phyloP scores from a whole-genome alignment of 805 yeast species.

The Danielia reshetovae region DNA sequence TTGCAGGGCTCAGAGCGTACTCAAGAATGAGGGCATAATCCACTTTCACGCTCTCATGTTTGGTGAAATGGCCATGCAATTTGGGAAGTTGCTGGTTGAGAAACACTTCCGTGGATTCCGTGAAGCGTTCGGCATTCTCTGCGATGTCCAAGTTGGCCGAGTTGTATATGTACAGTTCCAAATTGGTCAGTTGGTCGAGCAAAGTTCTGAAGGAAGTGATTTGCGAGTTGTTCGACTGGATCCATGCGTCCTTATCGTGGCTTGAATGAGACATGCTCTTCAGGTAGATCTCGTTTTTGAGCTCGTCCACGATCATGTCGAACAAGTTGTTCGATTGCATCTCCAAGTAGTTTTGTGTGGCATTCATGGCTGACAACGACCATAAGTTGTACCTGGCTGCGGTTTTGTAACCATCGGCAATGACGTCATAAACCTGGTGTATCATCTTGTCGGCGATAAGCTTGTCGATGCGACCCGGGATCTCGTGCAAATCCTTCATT shows the following conservation, averaged over 20 bases:
- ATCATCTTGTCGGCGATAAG: conserved; percentile 68
- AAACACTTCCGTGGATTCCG: conserved; percentile 29
- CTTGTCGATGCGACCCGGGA: conserved; percentile 63
- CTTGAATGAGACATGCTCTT: conserved; percentile 23
- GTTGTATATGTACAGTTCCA: conserved; percentile 53
- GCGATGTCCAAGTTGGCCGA: conserved; percentile 55
- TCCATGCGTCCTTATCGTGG: conserved; percentile 11
- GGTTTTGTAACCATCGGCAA: conserved; percentile 38
- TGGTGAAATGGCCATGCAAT: conserved; percentile 21
- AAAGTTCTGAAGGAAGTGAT: conserved; percentile 33
- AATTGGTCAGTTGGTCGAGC: conserved; percentile 30
- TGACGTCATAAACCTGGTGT: conserved; percentile 55
- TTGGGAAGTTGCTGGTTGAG: conserved; percentile 25
- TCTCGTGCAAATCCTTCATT: conserved; percentile 54
- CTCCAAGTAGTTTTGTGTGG: conserved; percentile 49
- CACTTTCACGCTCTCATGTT: conserved; percentile 13
- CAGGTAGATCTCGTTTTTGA: conserved; percentile 64
- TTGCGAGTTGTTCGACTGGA: conserved; percentile 30
- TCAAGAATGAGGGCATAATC: conserved; percentile 31
- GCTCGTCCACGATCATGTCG: conserved; percentile 72
- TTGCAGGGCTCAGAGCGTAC: conserved; percentile 21
- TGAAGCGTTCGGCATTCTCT: conserved; percentile 42
- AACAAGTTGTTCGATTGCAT: conserved; percentile 58
- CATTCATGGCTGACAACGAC: conserved; percentile 51
- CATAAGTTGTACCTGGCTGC: conserved; percentile 55